Base-by-base conservation (phyloP, 2,329 filamentous ascomycete species). In the Trichoderma arundinaceum region DNA sequence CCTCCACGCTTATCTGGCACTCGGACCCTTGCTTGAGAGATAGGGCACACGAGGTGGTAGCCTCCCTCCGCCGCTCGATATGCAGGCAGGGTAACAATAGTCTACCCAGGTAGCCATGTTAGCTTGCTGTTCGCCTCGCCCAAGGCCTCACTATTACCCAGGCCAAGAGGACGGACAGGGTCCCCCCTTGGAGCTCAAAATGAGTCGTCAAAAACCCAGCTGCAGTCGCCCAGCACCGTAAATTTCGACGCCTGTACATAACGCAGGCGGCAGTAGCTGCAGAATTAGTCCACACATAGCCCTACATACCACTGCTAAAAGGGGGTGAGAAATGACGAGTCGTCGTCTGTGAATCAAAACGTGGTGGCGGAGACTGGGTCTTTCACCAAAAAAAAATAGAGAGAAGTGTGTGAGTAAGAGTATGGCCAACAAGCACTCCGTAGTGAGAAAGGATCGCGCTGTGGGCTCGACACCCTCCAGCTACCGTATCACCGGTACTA, bases 311-410 rank as follows among this genome's bases (percentile, higher is more conserved):
- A 54, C 17, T 62, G 48, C 38, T 44, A 28, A 51, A 53, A 5
- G 28, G 22, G 17, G 17, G 49, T 44, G 49, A 60, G 17, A 65
- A 33, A 46, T 65, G 63, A 65, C 53, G 17, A 65, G 63, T 65
- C 63, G 63, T 17, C 44, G 48, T 35, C 13, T 35, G 44, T 35
- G 39, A 38, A 35, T 19, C 49, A 46, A 48, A 48, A 48, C 48
- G 56, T 54, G 32, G 32, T 60, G 46, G 54, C 54, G 22, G 54
- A 60, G 32, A 52, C n/a, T 2, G 43, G 32, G 19, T 19, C 52
- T 41, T 35, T n/a, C n/a, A n/a, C n/a, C n/a, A n/a, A n/a, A n/a
- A n/a, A 15, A 35, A 49, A 8, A 28, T 33, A 52, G 22, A 52
- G 17, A n/a, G n/a, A n/a, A n/a, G n/a, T n/a, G n/a, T n/a, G n/a